Conservation (phyloP, 164 flowering plant species). For the Liquidambar formosana region DNA sequence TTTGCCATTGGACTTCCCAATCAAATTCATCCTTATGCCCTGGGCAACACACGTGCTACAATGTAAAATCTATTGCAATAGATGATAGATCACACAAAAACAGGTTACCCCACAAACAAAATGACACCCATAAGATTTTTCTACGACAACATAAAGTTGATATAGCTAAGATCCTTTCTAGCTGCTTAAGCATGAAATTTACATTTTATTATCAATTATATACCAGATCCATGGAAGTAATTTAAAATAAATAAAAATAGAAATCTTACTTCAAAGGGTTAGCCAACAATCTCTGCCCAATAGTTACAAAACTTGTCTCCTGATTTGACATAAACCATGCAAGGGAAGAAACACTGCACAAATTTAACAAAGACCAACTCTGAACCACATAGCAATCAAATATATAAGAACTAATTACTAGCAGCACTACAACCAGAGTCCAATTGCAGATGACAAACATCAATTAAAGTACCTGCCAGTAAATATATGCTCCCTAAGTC, state of each 20-base stretch:
- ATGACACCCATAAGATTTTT: too few relatives aligned
- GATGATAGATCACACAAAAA: too few relatives aligned
- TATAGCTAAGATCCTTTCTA: too few relatives aligned
- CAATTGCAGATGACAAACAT: conserved; percentile 1
- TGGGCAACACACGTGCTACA: too few relatives aligned
- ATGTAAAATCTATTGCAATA: too few relatives aligned
- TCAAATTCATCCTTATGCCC: too few relatives aligned
- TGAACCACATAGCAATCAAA: background rate
- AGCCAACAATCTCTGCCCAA: conserved; percentile 60
- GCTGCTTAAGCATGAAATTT: too few relatives aligned
- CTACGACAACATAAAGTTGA: too few relatives aligned
- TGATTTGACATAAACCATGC: conserved; percentile 69
- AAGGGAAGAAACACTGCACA: conserved; percentile 58
- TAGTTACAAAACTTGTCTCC: conserved; percentile 57
- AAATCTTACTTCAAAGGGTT: conserved; percentile 45
- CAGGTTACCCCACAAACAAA: too few relatives aligned
- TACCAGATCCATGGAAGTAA: too few relatives aligned
- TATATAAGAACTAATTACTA: background rate
- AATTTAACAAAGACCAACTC: background rate
- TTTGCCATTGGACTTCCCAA: too few relatives aligned
- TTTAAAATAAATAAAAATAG: background rate
- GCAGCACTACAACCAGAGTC: background rate
- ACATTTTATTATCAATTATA: too few relatives aligned
- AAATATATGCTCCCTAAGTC: conserved; percentile 69
- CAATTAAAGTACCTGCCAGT: conserved; percentile 53